Evolutionary conservation across 1,284 basidiomycete species (phyloP), one percentile per base, ranked within the genome.

Genomic region (Malassezia dermatis): DNA sequence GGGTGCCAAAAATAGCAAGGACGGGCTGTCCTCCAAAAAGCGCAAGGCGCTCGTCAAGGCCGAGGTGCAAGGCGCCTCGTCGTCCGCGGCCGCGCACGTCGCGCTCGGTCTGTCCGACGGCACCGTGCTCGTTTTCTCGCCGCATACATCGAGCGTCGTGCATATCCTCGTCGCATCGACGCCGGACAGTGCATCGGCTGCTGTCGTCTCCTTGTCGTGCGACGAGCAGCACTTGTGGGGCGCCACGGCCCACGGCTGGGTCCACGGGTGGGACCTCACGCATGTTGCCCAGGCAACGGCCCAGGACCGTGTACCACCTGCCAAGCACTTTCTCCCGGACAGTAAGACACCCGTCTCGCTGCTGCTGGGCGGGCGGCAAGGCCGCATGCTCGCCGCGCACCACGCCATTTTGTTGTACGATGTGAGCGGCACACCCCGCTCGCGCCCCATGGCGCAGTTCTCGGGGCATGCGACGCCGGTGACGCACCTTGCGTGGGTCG

Each of bases 381-480:
- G 21, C 4, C 34, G 44, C 4, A 46, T 67, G 5, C 59, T 67
- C 8, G 56, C 60, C 0, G 67, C 65, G 19, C 65, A 69, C 46
- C 67, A 69, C 53, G 59, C 62, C 39, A 63, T 67, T 56, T 40
- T 59, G 41, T 51, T 64, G 37, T 58, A 57, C 26, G 56, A 60
- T 19, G 35, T 45, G 4, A 34, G 32, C 32, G 17, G 46, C 6
- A 48, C 47, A 19, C 48, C 54, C 11, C 48, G 58, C 40, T 53
- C 51, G 19, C 21, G 44, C 12, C 30, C 56, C 2, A 32, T 48
- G 27, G 51, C 56, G 24, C 58, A 57, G 17, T 70, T 59, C 50
- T 62, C 67, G 11, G 66, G 66, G 10, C 67, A 70, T 48, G 64
- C 64, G 8, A 62, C 65, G n/a, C 66, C 67, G 2, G 45, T 72